Evolutionary conservation across 2,329 filamentous ascomycete species (phyloP).

Genomic region (Lachnellula suecica): DNA sequence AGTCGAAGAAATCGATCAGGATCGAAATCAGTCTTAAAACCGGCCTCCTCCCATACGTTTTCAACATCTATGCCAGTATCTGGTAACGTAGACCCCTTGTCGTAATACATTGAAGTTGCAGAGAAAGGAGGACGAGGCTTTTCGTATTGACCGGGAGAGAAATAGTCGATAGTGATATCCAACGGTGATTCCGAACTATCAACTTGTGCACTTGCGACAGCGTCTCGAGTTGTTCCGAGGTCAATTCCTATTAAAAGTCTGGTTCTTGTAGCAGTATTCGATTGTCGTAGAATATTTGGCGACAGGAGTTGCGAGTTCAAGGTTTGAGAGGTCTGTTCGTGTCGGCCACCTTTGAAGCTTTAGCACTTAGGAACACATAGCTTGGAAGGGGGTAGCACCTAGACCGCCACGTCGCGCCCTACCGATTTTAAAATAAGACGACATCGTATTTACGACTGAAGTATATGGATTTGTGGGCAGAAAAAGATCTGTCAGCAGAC

Average conservation of each 20-base stretch:
- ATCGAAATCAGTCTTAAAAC: neutral
- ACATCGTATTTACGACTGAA: too few relatives aligned
- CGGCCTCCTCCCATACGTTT: neutral
- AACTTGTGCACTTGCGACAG: neutral
- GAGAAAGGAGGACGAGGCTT: neutral
- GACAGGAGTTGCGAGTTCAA: neutral
- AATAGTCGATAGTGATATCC: neutral
- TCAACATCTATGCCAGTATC: neutral
- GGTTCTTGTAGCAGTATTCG: neutral
- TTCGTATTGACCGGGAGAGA: neutral
- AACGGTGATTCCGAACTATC: neutral
- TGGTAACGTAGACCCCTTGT: neutral
- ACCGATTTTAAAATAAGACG: too few relatives aligned
- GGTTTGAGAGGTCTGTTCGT: neutral
- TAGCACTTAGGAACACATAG: too few relatives aligned
- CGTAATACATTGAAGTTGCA: neutral
- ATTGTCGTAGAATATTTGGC: neutral
- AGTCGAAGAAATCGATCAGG: neutral
- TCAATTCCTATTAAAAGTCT: neutral
- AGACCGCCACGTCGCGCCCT: too few relatives aligned
- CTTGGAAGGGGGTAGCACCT: too few relatives aligned
- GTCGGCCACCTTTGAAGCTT: too few relatives aligned
- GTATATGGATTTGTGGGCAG: too few relatives aligned
- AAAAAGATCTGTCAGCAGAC: too few relatives aligned
- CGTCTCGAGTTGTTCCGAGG: neutral